Conservation (phyloP, 306 rosid genomes). For the Acacia confusa region DNA sequence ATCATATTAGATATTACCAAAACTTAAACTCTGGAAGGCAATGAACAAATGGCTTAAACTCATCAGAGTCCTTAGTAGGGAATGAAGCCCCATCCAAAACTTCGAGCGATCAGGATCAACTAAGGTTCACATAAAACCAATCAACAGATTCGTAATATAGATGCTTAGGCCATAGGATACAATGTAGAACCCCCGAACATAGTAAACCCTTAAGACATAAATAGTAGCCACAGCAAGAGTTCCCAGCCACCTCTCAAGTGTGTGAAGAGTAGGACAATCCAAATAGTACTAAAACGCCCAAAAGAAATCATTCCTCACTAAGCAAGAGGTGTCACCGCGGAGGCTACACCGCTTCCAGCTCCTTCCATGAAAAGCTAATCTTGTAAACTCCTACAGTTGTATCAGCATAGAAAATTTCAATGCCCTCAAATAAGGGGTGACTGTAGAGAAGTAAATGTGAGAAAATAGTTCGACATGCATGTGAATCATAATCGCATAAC, state of each 20-base stretch:
- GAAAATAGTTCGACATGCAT: neutral
- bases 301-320: slow-evolving; percentile 53
- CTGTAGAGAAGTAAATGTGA: too few species aligned
- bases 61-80: slow-evolving; percentile 67
- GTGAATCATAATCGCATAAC: neutral
- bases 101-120: slow-evolving; percentile 73
- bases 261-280: slow-evolving; percentile 64
- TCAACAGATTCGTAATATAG: slow-evolving; percentile 61
- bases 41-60: slow-evolving; percentile 71
- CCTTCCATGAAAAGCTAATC: slow-evolving; percentile 49
- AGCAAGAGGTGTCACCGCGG: slow-evolving; percentile 50
- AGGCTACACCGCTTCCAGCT: slow-evolving; percentile 46
- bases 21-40: slow-evolving; percentile 82
- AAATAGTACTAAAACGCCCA: slow-evolving; percentile 58
- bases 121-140: slow-evolving; percentile 69
- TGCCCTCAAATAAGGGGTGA: neutral
- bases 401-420: neutral
- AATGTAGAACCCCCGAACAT: slow-evolving; percentile 58
- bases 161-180: slow-evolving; percentile 68
- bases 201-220: slow-evolving; percentile 60
- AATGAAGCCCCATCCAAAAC: slow-evolving; percentile 59
- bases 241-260: slow-evolving; percentile 67
- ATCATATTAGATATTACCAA: slow-evolving; percentile 55
- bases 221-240: slow-evolving; percentile 46
- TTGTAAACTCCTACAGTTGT: slow-evolving; percentile 20